Evolutionary conservation across 306 rosid genomes (phyloP).

Genomic region (Echinosophora koreensis): DNA sequence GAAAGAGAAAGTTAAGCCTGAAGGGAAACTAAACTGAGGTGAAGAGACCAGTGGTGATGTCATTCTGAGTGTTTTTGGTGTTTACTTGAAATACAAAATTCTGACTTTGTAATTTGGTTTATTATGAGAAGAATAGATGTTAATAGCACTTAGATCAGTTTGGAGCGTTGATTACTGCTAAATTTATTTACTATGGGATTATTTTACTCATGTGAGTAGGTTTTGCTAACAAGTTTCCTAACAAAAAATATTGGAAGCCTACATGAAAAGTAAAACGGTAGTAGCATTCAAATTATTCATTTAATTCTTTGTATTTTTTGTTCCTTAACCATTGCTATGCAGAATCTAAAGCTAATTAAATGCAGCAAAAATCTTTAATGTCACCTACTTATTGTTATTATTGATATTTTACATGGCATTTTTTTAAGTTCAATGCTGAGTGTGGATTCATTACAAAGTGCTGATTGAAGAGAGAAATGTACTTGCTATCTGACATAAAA

Average conservation of each 20-base stretch:
- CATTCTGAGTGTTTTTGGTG: slow-evolving; percentile 3
- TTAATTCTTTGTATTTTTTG: too few species aligned
- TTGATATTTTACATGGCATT: background rate
- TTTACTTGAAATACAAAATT: background rate
- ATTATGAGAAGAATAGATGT: background rate
- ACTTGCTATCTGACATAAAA: background rate
- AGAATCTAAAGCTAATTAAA: slow-evolving; percentile 6
- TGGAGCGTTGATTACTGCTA: background rate
- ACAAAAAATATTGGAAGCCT: too few species aligned
- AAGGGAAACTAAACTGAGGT: background rate
- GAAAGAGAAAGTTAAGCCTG: too few species aligned
- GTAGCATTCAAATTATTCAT: too few species aligned
- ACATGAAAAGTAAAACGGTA: too few species aligned
- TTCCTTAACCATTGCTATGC: too few species aligned
- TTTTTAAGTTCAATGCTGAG: slow-evolving; percentile 17
- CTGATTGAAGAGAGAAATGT: background rate
- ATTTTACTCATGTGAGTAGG: background rate
- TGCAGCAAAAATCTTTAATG: background rate
- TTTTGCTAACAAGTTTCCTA: too few species aligned
- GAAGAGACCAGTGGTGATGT: background rate
- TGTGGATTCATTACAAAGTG: slow-evolving; percentile 10
- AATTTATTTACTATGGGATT: background rate
- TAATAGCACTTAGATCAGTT: background rate
- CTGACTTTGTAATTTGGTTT: slow-evolving; percentile 4
- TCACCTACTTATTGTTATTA: background rate